Percentiles rank a stretch among this genome's conserved stretches.
phyloP scores from a whole-genome alignment of 768 basidiomycete species.

The Boletus fagicola region DNA sequence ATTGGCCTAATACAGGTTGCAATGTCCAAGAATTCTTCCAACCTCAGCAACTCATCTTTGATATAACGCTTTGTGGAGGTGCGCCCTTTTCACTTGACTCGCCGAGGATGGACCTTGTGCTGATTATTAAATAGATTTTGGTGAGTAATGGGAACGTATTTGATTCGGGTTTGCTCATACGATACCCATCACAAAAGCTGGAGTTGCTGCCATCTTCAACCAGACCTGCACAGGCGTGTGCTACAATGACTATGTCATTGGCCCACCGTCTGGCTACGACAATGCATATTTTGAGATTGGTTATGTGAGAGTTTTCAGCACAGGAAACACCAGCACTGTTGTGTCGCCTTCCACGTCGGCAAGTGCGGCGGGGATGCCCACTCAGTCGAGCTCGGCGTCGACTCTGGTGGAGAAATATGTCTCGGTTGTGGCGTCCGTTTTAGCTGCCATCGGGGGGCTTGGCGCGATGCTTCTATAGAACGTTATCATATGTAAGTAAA shows the following conservation, averaged over 20 bases:
- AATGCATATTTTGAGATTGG: slow-evolving; percentile 73
- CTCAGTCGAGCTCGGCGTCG: slow-evolving; percentile 12
- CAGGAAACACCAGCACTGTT: slow-evolving; percentile 29
- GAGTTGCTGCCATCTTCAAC: slow-evolving; percentile 48
- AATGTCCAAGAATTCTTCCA: slow-evolving; percentile 51
- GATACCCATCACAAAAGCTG: slow-evolving; percentile 43
- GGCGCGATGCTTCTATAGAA: slow-evolving; percentile 15
- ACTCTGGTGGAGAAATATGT: not conserved
- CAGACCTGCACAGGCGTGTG: slow-evolving; percentile 65
- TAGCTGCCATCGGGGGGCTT: slow-evolving; percentile 15
- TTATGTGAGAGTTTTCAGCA: slow-evolving; percentile 51
- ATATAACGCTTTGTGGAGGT: slow-evolving; percentile 71
- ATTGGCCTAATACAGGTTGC: slow-evolving; percentile 63
- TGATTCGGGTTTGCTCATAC: slow-evolving; percentile 6
- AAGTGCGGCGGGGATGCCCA: slow-evolving; percentile 12
- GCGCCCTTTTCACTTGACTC: slow-evolving; percentile 26
- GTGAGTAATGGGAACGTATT: slow-evolving; percentile 18
- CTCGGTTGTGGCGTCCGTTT: slow-evolving; percentile 9
- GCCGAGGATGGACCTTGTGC: slow-evolving; percentile 16
- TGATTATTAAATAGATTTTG: slow-evolving; percentile 29
- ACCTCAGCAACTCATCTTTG: slow-evolving; percentile 66
- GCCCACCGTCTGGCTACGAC: slow-evolving; percentile 57
- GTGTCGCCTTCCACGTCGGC: slow-evolving; percentile 23
- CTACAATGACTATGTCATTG: slow-evolving; percentile 70
- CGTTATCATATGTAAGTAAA: not conserved